Percentiles rank a stretch among this genome's conserved stretches.
Conservation (phyloP, 306 rosid species). For the Cucurbita moschata region DNA sequence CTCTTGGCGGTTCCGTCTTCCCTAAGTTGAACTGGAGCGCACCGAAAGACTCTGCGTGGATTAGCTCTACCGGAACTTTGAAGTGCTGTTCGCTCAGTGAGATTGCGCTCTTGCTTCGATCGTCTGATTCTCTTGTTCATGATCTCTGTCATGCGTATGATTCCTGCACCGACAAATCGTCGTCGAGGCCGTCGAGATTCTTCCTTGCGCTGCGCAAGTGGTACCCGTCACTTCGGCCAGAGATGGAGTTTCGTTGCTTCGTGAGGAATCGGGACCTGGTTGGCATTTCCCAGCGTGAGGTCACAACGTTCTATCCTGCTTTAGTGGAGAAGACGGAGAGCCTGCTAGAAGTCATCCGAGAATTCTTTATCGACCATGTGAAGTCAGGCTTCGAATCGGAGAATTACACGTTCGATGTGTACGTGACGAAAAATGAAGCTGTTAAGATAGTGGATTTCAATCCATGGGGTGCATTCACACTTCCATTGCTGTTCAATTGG, state of each 20-base stretch:
- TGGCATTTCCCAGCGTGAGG: slow-evolving; percentile 65
- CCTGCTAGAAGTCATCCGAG: slow-evolving; percentile 17
- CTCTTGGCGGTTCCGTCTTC: slow-evolving; percentile 63
- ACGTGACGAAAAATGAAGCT: slow-evolving; percentile 31
- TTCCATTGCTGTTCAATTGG: slow-evolving; percentile 61
- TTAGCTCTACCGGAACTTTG: slow-evolving; percentile 39
- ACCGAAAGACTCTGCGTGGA: slow-evolving; percentile 81
- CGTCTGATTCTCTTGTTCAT: slow-evolving; percentile 69
- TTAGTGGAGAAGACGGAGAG: slow-evolving; percentile 27
- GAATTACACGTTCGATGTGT: slow-evolving; percentile 58
- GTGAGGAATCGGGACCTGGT: slow-evolving; percentile 27
- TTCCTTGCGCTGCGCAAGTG: slow-evolving; percentile 67
- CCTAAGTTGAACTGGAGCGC: slow-evolving; percentile 89
- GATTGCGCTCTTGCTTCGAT: slow-evolving; percentile 49
- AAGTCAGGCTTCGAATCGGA: slow-evolving; percentile 34
- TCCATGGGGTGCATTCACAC: slow-evolving; percentile 64
- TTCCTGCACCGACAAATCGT: slow-evolving; percentile 41
- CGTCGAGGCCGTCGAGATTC: slow-evolving; percentile 38
- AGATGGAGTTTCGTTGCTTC: slow-evolving; percentile 76
- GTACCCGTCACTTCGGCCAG: slow-evolving; percentile 48
- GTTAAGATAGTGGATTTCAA: slow-evolving; percentile 71
- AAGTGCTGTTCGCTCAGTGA: slow-evolving; percentile 54
- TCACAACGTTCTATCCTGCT: slow-evolving; percentile 57
- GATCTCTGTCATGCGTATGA: slow-evolving; percentile 77
- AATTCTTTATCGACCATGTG: slow-evolving; percentile 30